Conservation (phyloP, 345 rosid species). For the Populus ilicifolia region DNA sequence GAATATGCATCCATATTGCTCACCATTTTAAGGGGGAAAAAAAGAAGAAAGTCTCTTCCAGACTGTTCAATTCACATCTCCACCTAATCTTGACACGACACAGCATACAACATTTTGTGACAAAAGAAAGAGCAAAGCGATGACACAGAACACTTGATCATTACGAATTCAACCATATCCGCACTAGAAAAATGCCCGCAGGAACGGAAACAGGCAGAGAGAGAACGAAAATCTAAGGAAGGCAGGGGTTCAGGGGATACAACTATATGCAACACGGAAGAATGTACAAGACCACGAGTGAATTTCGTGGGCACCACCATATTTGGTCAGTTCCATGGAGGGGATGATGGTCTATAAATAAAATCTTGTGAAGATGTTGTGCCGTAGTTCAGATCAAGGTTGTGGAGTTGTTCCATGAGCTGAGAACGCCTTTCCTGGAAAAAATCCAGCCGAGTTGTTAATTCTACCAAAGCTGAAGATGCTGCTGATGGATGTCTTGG, state of each 20-base stretch:
- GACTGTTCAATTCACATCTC: constrained; percentile 4
- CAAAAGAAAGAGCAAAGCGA: constrained; percentile 13
- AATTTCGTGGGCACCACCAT: neutral
- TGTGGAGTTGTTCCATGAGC: constrained; percentile 96
- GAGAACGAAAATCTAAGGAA: neutral
- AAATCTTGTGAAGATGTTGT: constrained; percentile 74
- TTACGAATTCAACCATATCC: constrained; percentile 26
- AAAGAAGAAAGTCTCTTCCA: neutral
- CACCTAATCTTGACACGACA: constrained; percentile 20
- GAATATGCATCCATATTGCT: neutral
- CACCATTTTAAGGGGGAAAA: neutral
- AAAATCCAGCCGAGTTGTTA: constrained; percentile 94
- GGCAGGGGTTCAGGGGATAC: constrained; percentile 9
- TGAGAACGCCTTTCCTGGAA: constrained; percentile 98
- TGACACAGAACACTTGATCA: neutral
- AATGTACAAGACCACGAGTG: constrained; percentile 44
- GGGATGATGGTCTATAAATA: constrained; percentile 78
- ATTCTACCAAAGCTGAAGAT: constrained; percentile 84
- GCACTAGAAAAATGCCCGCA: constrained; percentile 11
- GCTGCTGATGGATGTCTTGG: constrained; percentile 76
- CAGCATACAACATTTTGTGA: constrained; percentile 12
- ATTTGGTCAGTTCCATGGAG: constrained; percentile 69
- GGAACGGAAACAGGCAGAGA: neutral
- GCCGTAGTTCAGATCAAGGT: constrained; percentile 87
- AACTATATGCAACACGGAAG: constrained; percentile 44